Evolutionary conservation across 139 green algal species (phyloP).

Genomic region (Micractinium sp.): DNA sequence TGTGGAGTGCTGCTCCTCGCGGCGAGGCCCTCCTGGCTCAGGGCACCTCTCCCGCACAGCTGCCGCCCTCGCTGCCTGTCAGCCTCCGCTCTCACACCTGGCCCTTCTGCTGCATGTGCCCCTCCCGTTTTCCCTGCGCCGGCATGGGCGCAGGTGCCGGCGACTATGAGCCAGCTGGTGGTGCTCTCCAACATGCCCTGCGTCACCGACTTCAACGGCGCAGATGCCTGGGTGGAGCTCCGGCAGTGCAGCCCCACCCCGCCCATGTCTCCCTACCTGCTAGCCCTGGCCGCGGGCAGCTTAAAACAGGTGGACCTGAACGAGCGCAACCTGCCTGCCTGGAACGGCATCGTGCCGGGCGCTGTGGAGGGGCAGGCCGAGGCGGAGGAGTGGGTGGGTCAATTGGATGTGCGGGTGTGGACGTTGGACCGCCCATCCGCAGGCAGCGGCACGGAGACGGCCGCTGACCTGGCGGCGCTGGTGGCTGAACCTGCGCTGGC

Average conservation of each 20-base stretch:
- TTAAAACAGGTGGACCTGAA: conserved; percentile 29
- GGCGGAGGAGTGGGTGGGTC: background rate
- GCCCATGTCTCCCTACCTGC: conserved; percentile 55
- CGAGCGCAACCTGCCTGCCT: too few species aligned
- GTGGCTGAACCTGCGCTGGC: background rate
- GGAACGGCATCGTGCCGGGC: background rate
- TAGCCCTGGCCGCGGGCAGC: conserved; percentile 43
- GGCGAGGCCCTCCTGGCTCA: too few species aligned
- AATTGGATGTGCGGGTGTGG: background rate
- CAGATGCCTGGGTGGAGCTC: too few species aligned
- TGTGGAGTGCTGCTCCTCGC: background rate
- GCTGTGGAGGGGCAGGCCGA: background rate
- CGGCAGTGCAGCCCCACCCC: conserved; percentile 37
- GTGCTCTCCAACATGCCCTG: background rate
- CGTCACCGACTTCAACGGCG: background rate
- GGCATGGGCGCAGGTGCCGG: too few species aligned
- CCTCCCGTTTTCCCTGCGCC: too few species aligned
- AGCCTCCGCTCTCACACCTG: background rate
- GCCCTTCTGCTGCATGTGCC: too few species aligned
- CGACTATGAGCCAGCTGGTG: too few species aligned
- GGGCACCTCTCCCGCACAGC: background rate
- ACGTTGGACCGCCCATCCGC: background rate
- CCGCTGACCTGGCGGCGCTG: background rate
- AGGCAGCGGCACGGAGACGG: background rate
- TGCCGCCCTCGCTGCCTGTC: background rate